Evolutionary conservation across 2,329 filamentous ascomycete genomes (phyloP).

Genomic region (Fusarium sp.): DNA sequence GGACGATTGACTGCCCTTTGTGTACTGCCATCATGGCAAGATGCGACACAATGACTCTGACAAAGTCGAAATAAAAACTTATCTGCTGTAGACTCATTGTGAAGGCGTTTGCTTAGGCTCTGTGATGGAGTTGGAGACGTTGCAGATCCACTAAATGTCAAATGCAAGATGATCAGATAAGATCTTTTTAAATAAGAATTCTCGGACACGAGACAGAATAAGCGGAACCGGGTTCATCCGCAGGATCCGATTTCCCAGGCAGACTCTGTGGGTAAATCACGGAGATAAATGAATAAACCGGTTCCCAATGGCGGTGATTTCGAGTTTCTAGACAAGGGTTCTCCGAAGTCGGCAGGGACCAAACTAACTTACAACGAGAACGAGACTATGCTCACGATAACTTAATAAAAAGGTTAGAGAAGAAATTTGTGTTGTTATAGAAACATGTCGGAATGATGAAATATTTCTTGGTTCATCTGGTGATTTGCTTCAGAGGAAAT

Average conservation of each 20-base stretch:
- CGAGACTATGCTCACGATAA: not conserved
- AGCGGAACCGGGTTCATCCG: not conserved
- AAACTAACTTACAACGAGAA: not conserved
- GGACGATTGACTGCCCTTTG: not conserved
- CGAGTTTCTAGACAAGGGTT: not conserved
- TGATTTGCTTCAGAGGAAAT: not conserved
- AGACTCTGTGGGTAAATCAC: not conserved
- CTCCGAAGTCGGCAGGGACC: not conserved
- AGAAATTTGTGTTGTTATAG: fast-evolving
- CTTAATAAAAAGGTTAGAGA: fast-evolving
- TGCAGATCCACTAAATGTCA: not conserved
- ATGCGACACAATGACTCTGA: not conserved
- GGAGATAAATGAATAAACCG: not conserved
- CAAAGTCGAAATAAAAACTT: not conserved
- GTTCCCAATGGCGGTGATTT: not conserved
- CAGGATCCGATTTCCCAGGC: not conserved
- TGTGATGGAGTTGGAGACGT: not conserved
- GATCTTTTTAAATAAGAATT: not conserved
- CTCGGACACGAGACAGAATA: not conserved
- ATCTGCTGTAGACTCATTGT: slow-evolving; percentile 2
- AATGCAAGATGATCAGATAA: slow-evolving; percentile 12
- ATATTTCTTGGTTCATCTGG: not conserved
- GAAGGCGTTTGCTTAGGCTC: not conserved
- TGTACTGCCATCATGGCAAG: not conserved
- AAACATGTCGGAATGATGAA: fast-evolving